These are phyloP conservation scores for Kitagawia praeruptora DNA, from an alignment of 129 eudicot species.

Conservation along the genomic window DNA sequence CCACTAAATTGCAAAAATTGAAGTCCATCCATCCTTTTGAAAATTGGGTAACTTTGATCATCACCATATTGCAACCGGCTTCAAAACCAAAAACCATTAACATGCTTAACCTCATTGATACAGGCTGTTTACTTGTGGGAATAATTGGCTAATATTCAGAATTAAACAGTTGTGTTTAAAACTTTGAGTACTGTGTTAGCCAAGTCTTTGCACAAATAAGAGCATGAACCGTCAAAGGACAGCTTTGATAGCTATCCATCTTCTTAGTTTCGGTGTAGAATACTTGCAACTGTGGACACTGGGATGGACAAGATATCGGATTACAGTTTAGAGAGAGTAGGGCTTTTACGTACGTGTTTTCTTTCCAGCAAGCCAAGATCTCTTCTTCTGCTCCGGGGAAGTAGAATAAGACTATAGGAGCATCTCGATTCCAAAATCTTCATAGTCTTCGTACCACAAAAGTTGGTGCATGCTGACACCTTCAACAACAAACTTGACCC, in stretches of 20 bases:
- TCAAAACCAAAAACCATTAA: no score
- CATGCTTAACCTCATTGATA: no score
- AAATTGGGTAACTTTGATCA: no score
- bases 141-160: slow-evolving; percentile 19
- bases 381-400: slow-evolving; percentile 56
- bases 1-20: no score
- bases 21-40: no score
- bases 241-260: slow-evolving; percentile 52
- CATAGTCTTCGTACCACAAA: slow-evolving; percentile 34
- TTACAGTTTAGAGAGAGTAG: slow-evolving; percentile 47
- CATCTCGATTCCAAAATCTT: slow-evolving; percentile 10
- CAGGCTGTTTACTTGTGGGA: background rate
- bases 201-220: background rate
- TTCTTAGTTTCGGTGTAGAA: slow-evolving; percentile 40
- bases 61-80: no score
- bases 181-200: slow-evolving; percentile 10
- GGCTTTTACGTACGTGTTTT: slow-evolving; percentile 34
- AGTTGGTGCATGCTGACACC: slow-evolving; percentile 49
- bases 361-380: slow-evolving; percentile 81
- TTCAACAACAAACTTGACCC: slow-evolving; percentile 38
- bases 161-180: slow-evolving; percentile 25
- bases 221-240: slow-evolving; percentile 48
- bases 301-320: slow-evolving; percentile 66
- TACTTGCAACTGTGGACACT: slow-evolving; percentile 51
- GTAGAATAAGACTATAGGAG: slow-evolving; percentile 12